A percentile compares a stretch with the other conserved stretches of the same genome.
Conservation (phyloP, 768 basidiomycete genomes). For the Termitomyces bulborhizus region DNA sequence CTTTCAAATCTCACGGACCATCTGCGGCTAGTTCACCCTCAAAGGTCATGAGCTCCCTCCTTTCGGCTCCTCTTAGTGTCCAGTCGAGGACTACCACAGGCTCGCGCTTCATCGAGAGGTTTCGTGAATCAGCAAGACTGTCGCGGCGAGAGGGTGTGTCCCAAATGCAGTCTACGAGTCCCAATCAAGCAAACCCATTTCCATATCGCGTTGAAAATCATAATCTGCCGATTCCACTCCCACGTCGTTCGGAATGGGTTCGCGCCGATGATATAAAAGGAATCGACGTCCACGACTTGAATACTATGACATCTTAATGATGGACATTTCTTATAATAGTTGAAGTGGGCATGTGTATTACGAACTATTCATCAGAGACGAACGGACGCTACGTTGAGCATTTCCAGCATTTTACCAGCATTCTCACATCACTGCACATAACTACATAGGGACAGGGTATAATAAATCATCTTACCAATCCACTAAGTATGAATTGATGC, state of each 20-base stretch:
- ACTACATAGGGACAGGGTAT: not conserved
- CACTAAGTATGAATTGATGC: not conserved
- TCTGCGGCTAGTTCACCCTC: constrained; percentile 14
- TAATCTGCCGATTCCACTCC: constrained; percentile 52
- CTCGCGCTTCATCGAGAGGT: constrained; percentile 37
- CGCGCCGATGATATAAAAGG: constrained; percentile 32
- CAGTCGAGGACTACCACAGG: constrained; percentile 21
- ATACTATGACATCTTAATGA: constrained; percentile 14
- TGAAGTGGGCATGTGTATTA: not conserved
- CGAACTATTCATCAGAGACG: not conserved
- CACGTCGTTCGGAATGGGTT: constrained; percentile 47
- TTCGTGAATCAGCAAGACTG: constrained; percentile 27
- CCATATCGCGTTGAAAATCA: constrained; percentile 36
- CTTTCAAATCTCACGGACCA: constrained; percentile 32
- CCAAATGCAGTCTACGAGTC: constrained; percentile 16
- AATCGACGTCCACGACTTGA: constrained; percentile 14
- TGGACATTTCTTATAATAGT: not conserved
- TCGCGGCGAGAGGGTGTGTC: constrained; percentile 22
- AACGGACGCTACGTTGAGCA: not conserved
- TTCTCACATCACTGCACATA: constrained; percentile 2
- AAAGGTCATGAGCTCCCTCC: constrained; percentile 15
- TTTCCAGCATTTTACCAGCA: constrained; percentile 8
- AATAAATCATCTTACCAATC: not conserved
- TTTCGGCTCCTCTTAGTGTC: constrained; percentile 25
- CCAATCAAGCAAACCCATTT: constrained; percentile 24